Conservation (phyloP, 805 yeast genomes). For the Soucietia sequanensis region DNA sequence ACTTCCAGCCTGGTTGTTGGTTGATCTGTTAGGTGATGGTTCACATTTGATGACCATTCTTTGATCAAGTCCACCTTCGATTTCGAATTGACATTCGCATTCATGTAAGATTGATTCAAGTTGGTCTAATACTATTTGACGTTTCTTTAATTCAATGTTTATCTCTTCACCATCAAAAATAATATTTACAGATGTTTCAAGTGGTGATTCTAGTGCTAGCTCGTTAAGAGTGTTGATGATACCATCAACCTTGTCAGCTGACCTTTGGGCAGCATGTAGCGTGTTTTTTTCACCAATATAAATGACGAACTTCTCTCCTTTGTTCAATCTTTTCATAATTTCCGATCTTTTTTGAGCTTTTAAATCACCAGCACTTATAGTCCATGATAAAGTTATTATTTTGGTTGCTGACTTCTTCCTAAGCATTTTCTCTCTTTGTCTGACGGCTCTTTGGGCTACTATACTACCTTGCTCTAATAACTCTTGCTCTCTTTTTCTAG, state of each 20-base stretch:
- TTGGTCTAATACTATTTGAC: constrained; percentile 27
- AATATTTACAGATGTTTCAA: constrained; percentile 8
- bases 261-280: constrained; percentile 12
- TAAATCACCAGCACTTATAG: constrained; percentile 38
- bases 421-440: constrained; percentile 28
- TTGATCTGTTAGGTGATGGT: constrained; percentile 3
- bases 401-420: constrained; percentile 37
- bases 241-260: constrained; percentile 9
- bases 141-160: constrained; percentile 19
- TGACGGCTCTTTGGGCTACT: constrained; percentile 26
- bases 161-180: constrained; percentile 8
- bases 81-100: constrained; percentile 24
- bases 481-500: constrained; percentile 27
- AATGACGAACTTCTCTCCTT: constrained; percentile 32
- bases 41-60: constrained; percentile 21
- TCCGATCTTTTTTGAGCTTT: constrained; percentile 36
- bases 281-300: constrained; percentile 21
- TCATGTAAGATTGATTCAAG: constrained; percentile 28
- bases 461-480: constrained; percentile 33
- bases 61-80: constrained; percentile 25
- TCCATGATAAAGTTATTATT: constrained; percentile 33
- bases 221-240: constrained; percentile 6
- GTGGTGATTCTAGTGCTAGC: constrained; percentile 11
- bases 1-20: constrained; percentile 6
- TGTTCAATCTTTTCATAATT: constrained; percentile 27